Evolutionary conservation across 1,284 basidiomycete species (phyloP).

Genomic region (Pseudozyma tsukubaensis): DNA sequence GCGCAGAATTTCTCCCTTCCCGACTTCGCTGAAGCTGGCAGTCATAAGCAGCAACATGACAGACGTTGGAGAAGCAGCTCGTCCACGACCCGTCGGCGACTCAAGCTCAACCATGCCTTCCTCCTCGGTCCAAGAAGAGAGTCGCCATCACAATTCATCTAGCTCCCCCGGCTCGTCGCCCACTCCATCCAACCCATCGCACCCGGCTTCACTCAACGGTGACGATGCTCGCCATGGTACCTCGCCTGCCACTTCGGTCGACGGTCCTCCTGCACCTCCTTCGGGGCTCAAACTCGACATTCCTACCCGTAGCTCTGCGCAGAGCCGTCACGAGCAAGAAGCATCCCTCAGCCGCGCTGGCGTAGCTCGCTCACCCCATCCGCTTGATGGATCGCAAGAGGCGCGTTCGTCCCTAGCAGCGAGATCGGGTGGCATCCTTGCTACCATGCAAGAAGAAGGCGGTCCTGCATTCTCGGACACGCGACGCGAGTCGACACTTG

Average conservation of each 20-base stretch:
- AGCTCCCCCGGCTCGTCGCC: conserved; percentile 36
- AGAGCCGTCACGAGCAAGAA: conserved; percentile 33
- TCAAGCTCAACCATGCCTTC: conserved; percentile 7
- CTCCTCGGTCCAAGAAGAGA: neutral
- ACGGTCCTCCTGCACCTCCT: conserved; percentile 20
- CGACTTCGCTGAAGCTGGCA: too few relatives aligned
- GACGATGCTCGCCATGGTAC: conserved; percentile 40
- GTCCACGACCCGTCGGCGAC: conserved; percentile 5
- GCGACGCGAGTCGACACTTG: conserved; percentile 33
- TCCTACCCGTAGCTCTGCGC: conserved; percentile 4
- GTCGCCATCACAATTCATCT: conserved; percentile 2
- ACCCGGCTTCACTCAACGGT: conserved; percentile 38
- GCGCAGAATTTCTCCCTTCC: too few relatives aligned
- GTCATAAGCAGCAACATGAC: conserved; percentile 13
- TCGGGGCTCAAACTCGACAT: conserved; percentile 37
- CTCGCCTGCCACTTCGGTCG: conserved; percentile 38
- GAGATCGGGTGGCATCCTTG: conserved; percentile 30
- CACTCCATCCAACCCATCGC: conserved; percentile 28
- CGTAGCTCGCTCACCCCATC: conserved; percentile 40
- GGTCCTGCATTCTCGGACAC: conserved; percentile 5
- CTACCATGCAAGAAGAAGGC: conserved; percentile 50
- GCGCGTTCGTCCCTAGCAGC: conserved; percentile 24
- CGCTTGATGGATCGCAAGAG: conserved; percentile 31
- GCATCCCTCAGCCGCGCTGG: conserved; percentile 34
- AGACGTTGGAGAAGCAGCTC: conserved; percentile 8